phyloP scores from a whole-genome alignment of 257 asterid species.

The Knoxia roxburghii region DNA sequence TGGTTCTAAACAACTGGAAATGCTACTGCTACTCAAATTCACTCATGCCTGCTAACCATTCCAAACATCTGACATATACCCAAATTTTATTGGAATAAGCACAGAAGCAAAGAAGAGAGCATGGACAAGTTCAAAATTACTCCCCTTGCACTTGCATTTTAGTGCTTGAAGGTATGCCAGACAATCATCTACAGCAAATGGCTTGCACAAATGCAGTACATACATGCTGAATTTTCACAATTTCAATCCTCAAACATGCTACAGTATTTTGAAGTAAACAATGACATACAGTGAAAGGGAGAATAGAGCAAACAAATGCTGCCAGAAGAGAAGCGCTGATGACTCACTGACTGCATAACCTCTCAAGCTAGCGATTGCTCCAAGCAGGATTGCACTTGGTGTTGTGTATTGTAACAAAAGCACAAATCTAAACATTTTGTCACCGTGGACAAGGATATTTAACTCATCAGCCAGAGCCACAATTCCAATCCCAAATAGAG shows the following conservation, averaged over 20 bases:
- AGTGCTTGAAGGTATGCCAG: slow-evolving; percentile 5
- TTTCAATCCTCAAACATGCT: neutral
- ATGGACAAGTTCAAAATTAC: neutral
- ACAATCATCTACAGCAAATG: neutral
- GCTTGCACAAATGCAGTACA: neutral
- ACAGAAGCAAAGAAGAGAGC: neutral
- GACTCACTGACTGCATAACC: slow-evolving; percentile 43
- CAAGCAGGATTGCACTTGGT: slow-evolving; percentile 40
- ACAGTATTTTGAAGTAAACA: slow-evolving; percentile 26
- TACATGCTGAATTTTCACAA: neutral
- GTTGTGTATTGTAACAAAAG: slow-evolving; percentile 37
- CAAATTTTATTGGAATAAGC: neutral
- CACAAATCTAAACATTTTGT: slow-evolving; percentile 34
- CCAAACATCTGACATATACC: neutral
- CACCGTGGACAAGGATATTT: slow-evolving; percentile 27
- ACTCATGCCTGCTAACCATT: neutral
- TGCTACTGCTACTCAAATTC: neutral
- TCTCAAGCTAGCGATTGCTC: slow-evolving; percentile 43
- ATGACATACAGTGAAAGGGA: slow-evolving; percentile 33
- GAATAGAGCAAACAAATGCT: slow-evolving; percentile 33
- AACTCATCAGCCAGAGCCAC: slow-evolving; percentile 29
- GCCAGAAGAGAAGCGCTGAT: slow-evolving; percentile 44
- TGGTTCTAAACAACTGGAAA: neutral
- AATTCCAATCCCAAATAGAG: slow-evolving; percentile 35
- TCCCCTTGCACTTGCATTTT: neutral